These are phyloP conservation scores for Priceomyces haplophilus DNA, from an alignment of 805 yeast species.

Conservation along the genomic window DNA sequence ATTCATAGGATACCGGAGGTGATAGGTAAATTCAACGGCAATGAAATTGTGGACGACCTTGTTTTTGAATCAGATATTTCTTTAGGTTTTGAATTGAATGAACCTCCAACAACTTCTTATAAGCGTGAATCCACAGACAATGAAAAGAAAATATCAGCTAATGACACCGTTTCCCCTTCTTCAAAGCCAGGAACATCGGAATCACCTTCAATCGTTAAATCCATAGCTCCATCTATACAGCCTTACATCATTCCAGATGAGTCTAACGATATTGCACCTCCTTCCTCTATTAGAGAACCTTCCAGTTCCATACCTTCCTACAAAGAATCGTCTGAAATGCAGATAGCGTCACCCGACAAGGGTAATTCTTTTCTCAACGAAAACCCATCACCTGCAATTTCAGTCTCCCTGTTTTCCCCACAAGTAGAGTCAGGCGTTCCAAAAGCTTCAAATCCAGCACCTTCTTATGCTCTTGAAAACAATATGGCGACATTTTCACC, in stretches of 20 bases:
- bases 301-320: background rate
- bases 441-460: background rate
- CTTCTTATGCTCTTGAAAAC: constrained; percentile 6
- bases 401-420: no score
- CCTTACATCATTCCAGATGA: constrained; percentile 2
- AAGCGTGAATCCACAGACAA: background rate
- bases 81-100: constrained; percentile 14
- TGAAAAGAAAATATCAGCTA: background rate
- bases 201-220: background rate
- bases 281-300: no score
- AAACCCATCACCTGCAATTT: constrained; percentile 11
- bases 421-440: background rate
- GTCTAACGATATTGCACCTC: background rate
- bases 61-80: constrained; percentile 27
- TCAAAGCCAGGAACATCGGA: background rate
- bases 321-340: background rate
- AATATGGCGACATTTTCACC: constrained; percentile 12
- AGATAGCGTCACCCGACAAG: no score
- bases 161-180: background rate
- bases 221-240: background rate
- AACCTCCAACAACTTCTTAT: constrained; percentile 4
- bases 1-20: constrained; percentile 82
- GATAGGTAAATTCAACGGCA: constrained; percentile 45
- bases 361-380: constrained; percentile 7
- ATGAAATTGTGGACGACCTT: constrained; percentile 30